These are phyloP conservation scores for Phytopythium litorale DNA, from an alignment of 352 stramenopile genomes.

Conservation along the genomic window DNA sequence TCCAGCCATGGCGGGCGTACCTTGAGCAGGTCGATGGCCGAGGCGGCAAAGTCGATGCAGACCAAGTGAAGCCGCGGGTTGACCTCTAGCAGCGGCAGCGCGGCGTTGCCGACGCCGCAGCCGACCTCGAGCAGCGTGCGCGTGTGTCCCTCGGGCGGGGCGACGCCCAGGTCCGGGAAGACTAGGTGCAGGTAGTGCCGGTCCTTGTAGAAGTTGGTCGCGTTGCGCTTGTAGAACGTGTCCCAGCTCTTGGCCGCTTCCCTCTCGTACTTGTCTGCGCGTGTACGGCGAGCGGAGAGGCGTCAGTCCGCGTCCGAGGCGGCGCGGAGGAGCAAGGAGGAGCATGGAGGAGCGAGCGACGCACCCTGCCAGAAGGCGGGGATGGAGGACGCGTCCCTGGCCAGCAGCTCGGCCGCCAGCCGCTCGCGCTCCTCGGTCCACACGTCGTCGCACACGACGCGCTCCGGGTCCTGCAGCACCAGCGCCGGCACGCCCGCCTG, in stretches of 20 bases:
- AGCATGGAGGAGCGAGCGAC: slow-evolving; percentile 3
- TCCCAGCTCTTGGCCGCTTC: slow-evolving; percentile 90
- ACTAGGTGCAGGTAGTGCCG: slow-evolving; percentile 92
- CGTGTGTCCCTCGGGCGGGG: slow-evolving; percentile 36
- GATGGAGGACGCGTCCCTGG: slow-evolving; percentile 75
- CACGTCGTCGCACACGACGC: slow-evolving; percentile 74
- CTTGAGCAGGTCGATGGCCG: slow-evolving; percentile 90
- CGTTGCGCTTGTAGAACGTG: slow-evolving; percentile 93
- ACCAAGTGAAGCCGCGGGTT: slow-evolving; percentile 84
- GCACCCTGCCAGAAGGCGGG: slow-evolving; percentile 75
- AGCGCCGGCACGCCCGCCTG: slow-evolving; percentile 61
- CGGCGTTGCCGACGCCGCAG: slow-evolving; percentile 94
- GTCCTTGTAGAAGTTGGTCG: slow-evolving; percentile 95
- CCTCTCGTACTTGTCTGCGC: slow-evolving; percentile 72
- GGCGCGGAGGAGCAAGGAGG: background rate
- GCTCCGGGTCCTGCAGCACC: slow-evolving; percentile 58
- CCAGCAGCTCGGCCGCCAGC: slow-evolving; percentile 61
- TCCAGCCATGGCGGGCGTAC: slow-evolving; percentile 25
- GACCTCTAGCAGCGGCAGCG: slow-evolving; percentile 92
- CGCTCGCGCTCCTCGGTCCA: slow-evolving; percentile 79
- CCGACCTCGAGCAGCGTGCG: slow-evolving; percentile 92
- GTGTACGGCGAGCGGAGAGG: background rate
- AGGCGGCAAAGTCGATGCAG: slow-evolving; percentile 92
- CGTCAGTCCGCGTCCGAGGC: background rate
- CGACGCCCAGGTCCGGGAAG: slow-evolving; percentile 82